These are phyloP conservation scores for Fusarium sp. DNA, from an alignment of 2,329 filamentous ascomycete species.

Conservation along the genomic window DNA sequence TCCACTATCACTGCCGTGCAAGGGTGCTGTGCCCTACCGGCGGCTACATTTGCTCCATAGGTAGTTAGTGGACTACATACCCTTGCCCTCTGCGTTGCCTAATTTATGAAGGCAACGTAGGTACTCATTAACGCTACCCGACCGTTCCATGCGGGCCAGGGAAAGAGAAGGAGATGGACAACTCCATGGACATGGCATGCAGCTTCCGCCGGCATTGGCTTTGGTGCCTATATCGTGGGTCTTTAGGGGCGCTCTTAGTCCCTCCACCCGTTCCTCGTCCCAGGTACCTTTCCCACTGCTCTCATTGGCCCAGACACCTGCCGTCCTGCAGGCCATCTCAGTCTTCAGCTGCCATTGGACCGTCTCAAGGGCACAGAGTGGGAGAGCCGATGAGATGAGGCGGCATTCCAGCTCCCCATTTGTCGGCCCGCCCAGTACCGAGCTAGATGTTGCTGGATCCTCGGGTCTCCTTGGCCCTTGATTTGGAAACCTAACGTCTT, in stretches of 20 bases:
- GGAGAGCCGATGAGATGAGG: conserved; percentile 30
- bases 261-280: conserved; percentile 35
- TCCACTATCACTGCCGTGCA: not conserved
- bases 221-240: conserved; percentile 38
- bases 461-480: not conserved
- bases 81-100: conserved; percentile 8
- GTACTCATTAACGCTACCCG: not conserved
- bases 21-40: conserved; percentile 5
- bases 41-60: conserved; percentile 1
- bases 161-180: conserved; percentile 16
- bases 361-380: conserved; percentile 7
- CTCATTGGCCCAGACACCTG: conserved; percentile 22
- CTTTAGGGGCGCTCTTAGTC: conserved; percentile 19
- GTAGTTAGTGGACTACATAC: conserved; percentile 1
- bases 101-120: conserved; percentile 7
- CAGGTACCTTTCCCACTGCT: conserved; percentile 17
- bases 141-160: not conserved
- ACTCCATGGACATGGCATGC: conserved; percentile 32
- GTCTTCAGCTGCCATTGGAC: conserved; percentile 26
- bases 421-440: conserved; percentile 34
- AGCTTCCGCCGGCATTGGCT: conserved; percentile 40
- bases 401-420: conserved; percentile 33
- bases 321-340: conserved; percentile 39
- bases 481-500: conserved; percentile 35
- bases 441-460: conserved; percentile 13